Base-by-base conservation (phyloP, 805 yeast genomes). In the Candida fluviatilis region DNA sequence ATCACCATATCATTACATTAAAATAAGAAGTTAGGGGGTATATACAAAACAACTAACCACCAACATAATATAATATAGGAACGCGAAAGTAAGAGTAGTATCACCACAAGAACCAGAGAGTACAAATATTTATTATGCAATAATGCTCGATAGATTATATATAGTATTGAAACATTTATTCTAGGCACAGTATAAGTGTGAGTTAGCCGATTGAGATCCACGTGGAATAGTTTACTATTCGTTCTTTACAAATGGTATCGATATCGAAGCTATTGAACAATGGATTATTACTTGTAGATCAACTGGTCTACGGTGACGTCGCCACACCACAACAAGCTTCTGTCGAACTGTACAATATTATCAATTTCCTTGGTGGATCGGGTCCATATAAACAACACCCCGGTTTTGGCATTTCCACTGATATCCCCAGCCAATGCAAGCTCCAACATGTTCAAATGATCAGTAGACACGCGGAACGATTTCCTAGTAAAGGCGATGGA, bases 391-490 rank as follows among this genome's bases (percentile, higher is more conserved):
- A 73, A 25, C 69, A 71, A 37, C 66, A 64, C 35, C 58, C 64
- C 2, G 83, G 83, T 1, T 75, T 58, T 50, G 84, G 84, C 2
- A 69, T 80, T 26, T 60, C 73, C 10, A 55, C 69, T n/a, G 74
- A 64, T 5, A 47, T 64, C 1, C 82, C 84, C n/a, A 63, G 57
- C 7, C 64, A 64, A 34, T 80, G 85, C 57, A 50, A 57, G 4
- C 65, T 81, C 37, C 76, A 76, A 47, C 91, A 83, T 56, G 87
- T 83, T 6, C 89, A 83, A 46, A 60, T 83, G 16, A 62, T 82
- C 38, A 78, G 81, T 50, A 74, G 95, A 52, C 95, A 87, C 52
- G 95, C 91, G 16, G 93, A 86, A 57, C 67, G 95, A 46, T 84
- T 69, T 52, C 68, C 71, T 5, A 57, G 69, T 8, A 23, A 37